These are phyloP conservation scores for Dryas alaskensis DNA, from an alignment of 306 rosid genomes.

Conservation along the genomic window DNA sequence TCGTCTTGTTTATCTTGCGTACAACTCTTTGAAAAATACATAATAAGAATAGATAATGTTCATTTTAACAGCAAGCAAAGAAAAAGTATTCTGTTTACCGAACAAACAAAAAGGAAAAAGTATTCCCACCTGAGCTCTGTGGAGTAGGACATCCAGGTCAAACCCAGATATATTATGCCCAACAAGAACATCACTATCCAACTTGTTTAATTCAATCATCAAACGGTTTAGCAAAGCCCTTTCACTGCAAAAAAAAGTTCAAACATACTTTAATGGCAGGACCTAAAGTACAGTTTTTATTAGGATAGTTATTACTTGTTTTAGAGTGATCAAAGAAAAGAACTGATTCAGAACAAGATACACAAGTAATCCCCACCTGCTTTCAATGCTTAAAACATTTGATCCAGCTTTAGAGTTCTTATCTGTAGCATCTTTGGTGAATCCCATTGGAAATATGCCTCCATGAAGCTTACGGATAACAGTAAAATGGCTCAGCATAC, in stretches of 20 bases:
- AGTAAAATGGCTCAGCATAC: constrained; percentile 86
- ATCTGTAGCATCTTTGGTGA: constrained; percentile 63
- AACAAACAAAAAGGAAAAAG: not conserved
- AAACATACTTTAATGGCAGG: constrained; percentile 30
- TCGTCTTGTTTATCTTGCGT: constrained; percentile 9
- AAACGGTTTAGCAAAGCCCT: constrained; percentile 82
- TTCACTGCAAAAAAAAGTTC: constrained; percentile 62
- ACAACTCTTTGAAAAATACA: not conserved
- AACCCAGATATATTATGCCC: constrained; percentile 96
- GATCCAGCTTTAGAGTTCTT: constrained; percentile 75
- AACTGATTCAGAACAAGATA: constrained; percentile 11
- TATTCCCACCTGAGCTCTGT: constrained; percentile 76
- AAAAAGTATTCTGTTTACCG: not conserved
- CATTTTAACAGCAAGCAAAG: not conserved
- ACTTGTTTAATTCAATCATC: constrained; percentile 74
- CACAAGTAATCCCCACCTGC: constrained; percentile 51
- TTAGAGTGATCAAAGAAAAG: constrained; percentile 12
- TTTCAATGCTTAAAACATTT: constrained; percentile 64
- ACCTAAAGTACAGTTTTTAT: constrained; percentile 18
- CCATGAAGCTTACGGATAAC: constrained; percentile 92
- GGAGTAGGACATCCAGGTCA: constrained; percentile 92
- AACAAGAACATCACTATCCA: constrained; percentile 90
- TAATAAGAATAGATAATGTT: not conserved
- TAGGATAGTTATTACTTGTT: not conserved
- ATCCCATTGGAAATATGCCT: constrained; percentile 80